These are phyloP conservation scores for Volutella citrinella DNA, from an alignment of 2,329 filamentous ascomycete species.

Conservation along the genomic window DNA sequence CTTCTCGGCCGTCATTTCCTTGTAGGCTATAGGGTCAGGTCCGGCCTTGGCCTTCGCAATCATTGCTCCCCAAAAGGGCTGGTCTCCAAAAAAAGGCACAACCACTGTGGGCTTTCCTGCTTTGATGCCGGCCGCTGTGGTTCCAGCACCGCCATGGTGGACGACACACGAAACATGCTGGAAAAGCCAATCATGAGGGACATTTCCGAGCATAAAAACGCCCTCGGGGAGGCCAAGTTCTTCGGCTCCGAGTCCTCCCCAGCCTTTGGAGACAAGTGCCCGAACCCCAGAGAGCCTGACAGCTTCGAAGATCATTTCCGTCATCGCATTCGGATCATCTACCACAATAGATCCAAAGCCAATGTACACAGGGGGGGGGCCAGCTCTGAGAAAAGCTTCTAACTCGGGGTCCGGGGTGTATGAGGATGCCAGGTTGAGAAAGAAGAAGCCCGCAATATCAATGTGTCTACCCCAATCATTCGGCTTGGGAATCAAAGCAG, in stretches of 20 bases:
- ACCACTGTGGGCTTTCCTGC: conserved; percentile 77
- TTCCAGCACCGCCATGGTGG: conserved; percentile 85
- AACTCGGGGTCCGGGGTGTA: conserved; percentile 67
- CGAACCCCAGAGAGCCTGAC: conserved; percentile 65
- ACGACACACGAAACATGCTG: conserved; percentile 77
- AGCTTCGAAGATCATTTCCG: conserved; percentile 69
- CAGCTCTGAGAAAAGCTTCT: conserved; percentile 61
- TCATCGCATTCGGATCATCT: conserved; percentile 70
- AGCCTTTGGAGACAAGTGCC: conserved; percentile 81
- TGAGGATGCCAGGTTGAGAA: conserved; percentile 64
- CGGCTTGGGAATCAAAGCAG: conserved; percentile 74
- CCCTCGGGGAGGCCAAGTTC: conserved; percentile 67
- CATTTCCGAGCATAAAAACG: conserved; percentile 81
- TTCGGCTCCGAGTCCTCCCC: conserved; percentile 79
- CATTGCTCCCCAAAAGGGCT: conserved; percentile 81
- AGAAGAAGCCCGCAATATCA: conserved; percentile 73
- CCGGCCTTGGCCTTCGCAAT: conserved; percentile 70
- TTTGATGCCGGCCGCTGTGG: conserved; percentile 81
- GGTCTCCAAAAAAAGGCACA: conserved; percentile 84
- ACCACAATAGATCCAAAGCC: conserved; percentile 83
- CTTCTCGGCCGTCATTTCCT: conserved; percentile 62
- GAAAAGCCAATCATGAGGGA: conserved; percentile 88
- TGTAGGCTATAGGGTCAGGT: conserved; percentile 66
- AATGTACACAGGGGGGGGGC: conserved; percentile 74
- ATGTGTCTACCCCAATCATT: conserved; percentile 72